Conservation (phyloP, 73 alveolate genomes). For the Tetrahymena malaccensis region DNA sequence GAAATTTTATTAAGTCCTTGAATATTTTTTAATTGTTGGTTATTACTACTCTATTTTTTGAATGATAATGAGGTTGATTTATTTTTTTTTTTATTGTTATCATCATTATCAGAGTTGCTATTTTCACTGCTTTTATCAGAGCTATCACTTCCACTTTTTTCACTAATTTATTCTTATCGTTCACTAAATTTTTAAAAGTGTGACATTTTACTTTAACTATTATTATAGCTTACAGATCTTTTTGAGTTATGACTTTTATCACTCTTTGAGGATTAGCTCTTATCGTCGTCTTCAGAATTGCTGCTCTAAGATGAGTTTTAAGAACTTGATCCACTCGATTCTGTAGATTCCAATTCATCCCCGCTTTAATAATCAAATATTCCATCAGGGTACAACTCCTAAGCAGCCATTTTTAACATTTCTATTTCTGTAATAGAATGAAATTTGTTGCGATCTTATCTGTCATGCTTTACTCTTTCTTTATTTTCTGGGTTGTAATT, state of each 20-base stretch:
- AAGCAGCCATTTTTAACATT: not conserved
- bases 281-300: not conserved
- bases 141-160: not conserved
- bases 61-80: not conserved
- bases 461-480: not conserved
- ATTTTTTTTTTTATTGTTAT: not conserved
- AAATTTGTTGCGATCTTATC: not conserved
- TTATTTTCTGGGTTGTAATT: not conserved
- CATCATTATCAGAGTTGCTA: not conserved
- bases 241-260: not conserved
- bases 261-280: not conserved
- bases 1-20: not conserved
- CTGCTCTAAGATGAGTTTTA: not conserved
- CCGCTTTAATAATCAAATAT: not conserved
- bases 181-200: not conserved
- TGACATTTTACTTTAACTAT: not conserved
- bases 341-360: not conserved
- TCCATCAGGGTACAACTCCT: not conserved
- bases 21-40: not conserved
- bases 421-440: not conserved
- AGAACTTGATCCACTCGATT: not conserved
- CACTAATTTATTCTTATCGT: not conserved
- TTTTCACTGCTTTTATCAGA: not conserved
- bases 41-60: not conserved
- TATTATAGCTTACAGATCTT: not conserved